phyloP scores from a whole-genome alignment of 768 basidiomycete species.

The Kwoniella shandongensis region DNA sequence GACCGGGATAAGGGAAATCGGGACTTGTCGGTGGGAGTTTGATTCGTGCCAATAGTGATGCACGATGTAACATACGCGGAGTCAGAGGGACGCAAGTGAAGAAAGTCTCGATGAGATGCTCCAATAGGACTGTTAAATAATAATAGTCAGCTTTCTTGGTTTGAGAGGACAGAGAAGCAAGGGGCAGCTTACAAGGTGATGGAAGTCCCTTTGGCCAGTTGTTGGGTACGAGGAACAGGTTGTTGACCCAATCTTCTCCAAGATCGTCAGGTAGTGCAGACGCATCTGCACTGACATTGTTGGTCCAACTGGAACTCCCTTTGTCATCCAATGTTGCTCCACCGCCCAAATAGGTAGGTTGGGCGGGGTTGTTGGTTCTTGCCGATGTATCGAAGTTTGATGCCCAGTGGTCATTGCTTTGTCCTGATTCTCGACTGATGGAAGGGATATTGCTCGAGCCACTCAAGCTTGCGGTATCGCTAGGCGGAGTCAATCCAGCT shows the following conservation, averaged over 20 bases:
- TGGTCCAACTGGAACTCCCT: no score
- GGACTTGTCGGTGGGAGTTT: conserved; percentile 67
- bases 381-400: no score
- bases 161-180: background rate
- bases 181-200: conserved; percentile 33
- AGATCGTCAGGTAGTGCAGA: conserved; percentile 1
- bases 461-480: background rate
- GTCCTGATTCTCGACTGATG: no score
- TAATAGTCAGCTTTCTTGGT: background rate
- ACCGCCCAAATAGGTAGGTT: no score
- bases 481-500: conserved; percentile 14
- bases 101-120: conserved; percentile 66
- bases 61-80: conserved; percentile 66
- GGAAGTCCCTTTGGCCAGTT: conserved; percentile 48
- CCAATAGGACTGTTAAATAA: conserved; percentile 35
- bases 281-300: no score
- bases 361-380: no score
- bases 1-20: conserved; percentile 68
- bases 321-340: no score
- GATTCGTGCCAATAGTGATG: conserved; percentile 67
- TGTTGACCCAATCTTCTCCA: conserved; percentile 23
- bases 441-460: no score
- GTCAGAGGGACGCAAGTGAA: conserved; percentile 76
- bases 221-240: conserved; percentile 34
- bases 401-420: no score